Base-by-base conservation (phyloP, 2,329 filamentous ascomycete species). In the Juglanconis oblonga region DNA sequence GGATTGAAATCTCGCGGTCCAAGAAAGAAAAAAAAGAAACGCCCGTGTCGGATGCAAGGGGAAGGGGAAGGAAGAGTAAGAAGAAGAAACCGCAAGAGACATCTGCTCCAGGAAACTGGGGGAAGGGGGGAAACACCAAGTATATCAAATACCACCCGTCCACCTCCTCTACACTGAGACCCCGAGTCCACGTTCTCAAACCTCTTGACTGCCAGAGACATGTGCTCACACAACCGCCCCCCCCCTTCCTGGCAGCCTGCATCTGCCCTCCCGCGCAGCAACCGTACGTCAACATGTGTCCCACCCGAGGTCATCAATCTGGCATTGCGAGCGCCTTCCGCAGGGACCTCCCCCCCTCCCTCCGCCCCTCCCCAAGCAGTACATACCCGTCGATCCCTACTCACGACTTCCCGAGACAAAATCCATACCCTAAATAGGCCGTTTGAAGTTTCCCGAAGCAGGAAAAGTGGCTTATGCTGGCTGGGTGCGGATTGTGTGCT, bases 241-340 rank as follows among this genome's bases (percentile, higher is more conserved):
- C n/a, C n/a, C n/a, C n/a, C n/a, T n/a, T n/a, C 36, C 14, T 55
- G 59, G 59, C 51, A 61, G 49, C 55, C 24, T 42, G 55, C 59
- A 61, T 61, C 36, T 32, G 38, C 52, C 17, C 47, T 53, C 55
- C 54, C 52, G 40, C 54, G 42, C 38, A 48, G n/a, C 31, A 13
- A 5, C 40, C 14, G 5, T 17, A 5, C 9, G 40, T 5, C 6
- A 44, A 10, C 40, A 7, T 17, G 9, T 44, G 9, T 44, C 40
- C 40, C 6, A 5, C 40, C 5, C 40, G 14, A 13, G 5, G 6
- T 7, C 8, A 44, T 44, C 14, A 44, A 44, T 44, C 40, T 44
- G 40, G 40, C 40, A 44, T 40, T 40, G 38, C n/a, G 38, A 40
- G 9, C 11, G 38, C 5, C 38, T 40, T 4, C 9, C 11, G 38